These are phyloP conservation scores for Exophiala spinifera DNA, from an alignment of 2,329 filamentous ascomycete genomes.

Conservation along the genomic window DNA sequence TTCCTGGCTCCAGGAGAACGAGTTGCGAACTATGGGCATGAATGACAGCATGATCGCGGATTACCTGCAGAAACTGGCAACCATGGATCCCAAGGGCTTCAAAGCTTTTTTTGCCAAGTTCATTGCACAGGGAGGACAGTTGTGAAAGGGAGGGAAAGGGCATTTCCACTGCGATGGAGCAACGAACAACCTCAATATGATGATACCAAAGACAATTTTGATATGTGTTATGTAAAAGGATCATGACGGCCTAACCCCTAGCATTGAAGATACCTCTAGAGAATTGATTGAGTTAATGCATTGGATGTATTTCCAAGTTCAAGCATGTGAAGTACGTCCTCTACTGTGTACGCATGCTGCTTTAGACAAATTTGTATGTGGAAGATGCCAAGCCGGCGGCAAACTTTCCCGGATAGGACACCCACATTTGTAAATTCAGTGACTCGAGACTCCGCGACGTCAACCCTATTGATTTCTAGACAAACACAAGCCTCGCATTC, in stretches of 20 bases:
- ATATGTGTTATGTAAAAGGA: slow-evolving; percentile 2
- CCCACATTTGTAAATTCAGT: slow-evolving; percentile 17
- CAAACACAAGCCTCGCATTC: slow-evolving; percentile 9
- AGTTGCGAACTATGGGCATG: slow-evolving; percentile 49
- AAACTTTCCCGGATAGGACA: not conserved
- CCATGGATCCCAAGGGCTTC: slow-evolving; percentile 46
- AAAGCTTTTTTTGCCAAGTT: slow-evolving; percentile 46
- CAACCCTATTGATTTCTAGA: not conserved
- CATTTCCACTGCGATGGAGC: slow-evolving; percentile 2
- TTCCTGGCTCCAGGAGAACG: slow-evolving; percentile 43
- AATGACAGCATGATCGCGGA: slow-evolving; percentile 45
- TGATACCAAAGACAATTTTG: slow-evolving; percentile 22
- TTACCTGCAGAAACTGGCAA: slow-evolving; percentile 45
- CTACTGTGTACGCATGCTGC: not conserved
- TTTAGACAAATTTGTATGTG: not conserved
- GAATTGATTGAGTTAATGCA: not conserved
- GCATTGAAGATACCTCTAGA: not conserved
- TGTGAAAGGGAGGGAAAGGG: slow-evolving; percentile 15
- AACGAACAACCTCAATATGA: slow-evolving; percentile 18
- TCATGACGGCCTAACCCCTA: not conserved
- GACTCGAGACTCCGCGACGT: slow-evolving; percentile 7
- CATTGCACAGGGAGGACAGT: slow-evolving; percentile 27
- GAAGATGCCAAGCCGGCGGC: slow-evolving; percentile 1
- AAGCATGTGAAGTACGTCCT: no score
- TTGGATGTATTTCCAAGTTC: not conserved